Conservation (phyloP, 1,284 basidiomycete species). For the Porogramme epimiltina region DNA sequence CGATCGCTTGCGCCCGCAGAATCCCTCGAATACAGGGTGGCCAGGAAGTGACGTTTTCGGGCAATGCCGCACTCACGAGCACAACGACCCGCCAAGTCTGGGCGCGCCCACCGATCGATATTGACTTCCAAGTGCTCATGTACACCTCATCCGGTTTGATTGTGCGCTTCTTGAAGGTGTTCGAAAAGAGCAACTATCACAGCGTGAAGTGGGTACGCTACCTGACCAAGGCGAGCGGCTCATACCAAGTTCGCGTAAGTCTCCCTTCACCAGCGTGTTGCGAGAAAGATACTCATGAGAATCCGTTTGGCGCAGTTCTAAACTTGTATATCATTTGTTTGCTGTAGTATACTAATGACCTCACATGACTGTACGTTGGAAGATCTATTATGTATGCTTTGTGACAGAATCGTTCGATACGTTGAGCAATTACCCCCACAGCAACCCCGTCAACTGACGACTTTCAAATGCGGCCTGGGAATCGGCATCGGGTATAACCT, state of each 20-base stretch:
- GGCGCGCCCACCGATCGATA: constrained; percentile 96
- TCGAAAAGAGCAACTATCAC: constrained; percentile 93
- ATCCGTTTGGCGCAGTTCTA: constrained; percentile 22
- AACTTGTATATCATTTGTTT: not conserved
- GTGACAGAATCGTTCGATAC: not conserved
- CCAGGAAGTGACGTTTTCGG: constrained; percentile 86
- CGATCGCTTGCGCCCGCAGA: constrained; percentile 42
- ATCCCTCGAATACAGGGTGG: constrained; percentile 92
- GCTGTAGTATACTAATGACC: not conserved
- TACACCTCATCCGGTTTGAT: constrained; percentile 95
- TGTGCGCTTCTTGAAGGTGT: constrained; percentile 97
- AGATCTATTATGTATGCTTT: constrained; percentile 1
- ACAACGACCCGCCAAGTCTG: constrained; percentile 93
- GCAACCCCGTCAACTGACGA: too few species aligned
- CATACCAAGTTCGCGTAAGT: constrained; percentile 81
- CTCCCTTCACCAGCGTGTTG: too few species aligned
- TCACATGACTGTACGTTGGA: constrained; percentile 9
- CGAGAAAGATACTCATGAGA: not conserved
- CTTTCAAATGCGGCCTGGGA: too few species aligned
- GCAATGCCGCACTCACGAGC: constrained; percentile 80
- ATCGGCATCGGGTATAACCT: too few species aligned
- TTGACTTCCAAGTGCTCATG: constrained; percentile 99
- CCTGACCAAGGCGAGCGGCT: constrained; percentile 84
- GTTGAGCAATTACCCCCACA: not conserved
- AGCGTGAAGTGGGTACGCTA: constrained; percentile 94